A percentile compares a stretch with the other conserved stretches of the same genome.
These are phyloP conservation scores for Hortiboletus campestris DNA, from an alignment of 768 basidiomycete species.

Conservation along the genomic window DNA sequence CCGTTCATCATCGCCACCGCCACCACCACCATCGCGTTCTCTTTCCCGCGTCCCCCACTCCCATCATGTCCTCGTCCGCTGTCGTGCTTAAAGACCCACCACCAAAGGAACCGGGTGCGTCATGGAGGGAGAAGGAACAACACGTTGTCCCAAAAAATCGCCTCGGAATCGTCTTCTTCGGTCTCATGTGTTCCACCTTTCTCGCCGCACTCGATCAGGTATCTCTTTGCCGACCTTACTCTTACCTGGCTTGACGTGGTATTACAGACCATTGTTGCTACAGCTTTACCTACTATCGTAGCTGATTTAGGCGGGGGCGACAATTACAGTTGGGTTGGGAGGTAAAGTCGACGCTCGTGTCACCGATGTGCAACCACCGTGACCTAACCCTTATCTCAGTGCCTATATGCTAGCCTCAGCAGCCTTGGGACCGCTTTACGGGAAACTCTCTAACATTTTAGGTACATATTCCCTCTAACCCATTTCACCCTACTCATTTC, in stretches of 20 bases:
- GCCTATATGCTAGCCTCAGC: slow-evolving; percentile 48
- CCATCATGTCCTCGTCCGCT: slow-evolving; percentile 9
- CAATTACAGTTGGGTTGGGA: slow-evolving; percentile 51
- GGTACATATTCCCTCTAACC: slow-evolving; percentile 20
- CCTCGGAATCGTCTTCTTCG: slow-evolving; percentile 41
- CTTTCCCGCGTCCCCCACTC: not conserved
- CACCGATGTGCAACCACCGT: not conserved
- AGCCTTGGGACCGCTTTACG: slow-evolving; percentile 44
- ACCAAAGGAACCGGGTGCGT: slow-evolving; percentile 27
- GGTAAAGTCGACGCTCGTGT: slow-evolving; percentile 20
- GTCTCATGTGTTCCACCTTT: slow-evolving; percentile 43
- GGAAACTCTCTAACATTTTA: slow-evolving; percentile 44
- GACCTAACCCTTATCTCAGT: slow-evolving; percentile 21
- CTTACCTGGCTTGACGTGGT: not conserved
- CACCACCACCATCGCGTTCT: not conserved
- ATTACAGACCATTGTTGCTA: slow-evolving; percentile 44
- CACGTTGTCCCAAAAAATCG: slow-evolving; percentile 45
- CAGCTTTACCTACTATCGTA: slow-evolving; percentile 51
- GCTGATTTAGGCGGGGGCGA: slow-evolving; percentile 42
- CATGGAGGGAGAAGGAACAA: slow-evolving; percentile 40
- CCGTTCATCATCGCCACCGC: too few species aligned
- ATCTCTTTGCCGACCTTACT: not conserved
- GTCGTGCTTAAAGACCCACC: not conserved
- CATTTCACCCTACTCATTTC: not conserved
- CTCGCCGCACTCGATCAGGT: slow-evolving; percentile 51